Conservation (phyloP, 2,329 filamentous ascomycete species). For the Xylariaceae sp. region DNA sequence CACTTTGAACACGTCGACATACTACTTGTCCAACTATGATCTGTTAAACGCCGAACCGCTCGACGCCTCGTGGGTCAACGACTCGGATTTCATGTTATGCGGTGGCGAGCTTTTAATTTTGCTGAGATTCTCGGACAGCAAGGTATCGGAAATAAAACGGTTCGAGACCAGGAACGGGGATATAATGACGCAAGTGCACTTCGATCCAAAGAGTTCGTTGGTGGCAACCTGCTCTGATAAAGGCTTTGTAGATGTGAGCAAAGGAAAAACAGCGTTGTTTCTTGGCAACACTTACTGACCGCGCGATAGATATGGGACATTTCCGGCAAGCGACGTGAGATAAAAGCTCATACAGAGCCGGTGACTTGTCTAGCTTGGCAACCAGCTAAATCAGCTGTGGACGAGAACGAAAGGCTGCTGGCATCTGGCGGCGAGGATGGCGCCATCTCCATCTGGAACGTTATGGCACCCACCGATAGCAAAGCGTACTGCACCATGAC, state of each 20-base stretch:
- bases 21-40: slow-evolving; percentile 45
- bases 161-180: slow-evolving; percentile 51
- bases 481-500: slow-evolving; percentile 56
- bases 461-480: slow-evolving; percentile 42
- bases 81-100: slow-evolving; percentile 53
- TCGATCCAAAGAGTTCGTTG: slow-evolving; percentile 47
- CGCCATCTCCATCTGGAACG: slow-evolving; percentile 59
- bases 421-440: slow-evolving; percentile 59
- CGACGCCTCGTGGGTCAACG: slow-evolving; percentile 56
- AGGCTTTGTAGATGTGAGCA: slow-evolving; percentile 54
- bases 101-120: slow-evolving; percentile 50
- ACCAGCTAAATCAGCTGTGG: slow-evolving; percentile 38
- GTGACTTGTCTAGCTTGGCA: slow-evolving; percentile 59
- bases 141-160: slow-evolving; percentile 42
- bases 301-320: slow-evolving; percentile 48
- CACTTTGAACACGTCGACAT: slow-evolving; percentile 41
- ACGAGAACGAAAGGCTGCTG: slow-evolving; percentile 50
- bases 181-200: slow-evolving; percentile 50
- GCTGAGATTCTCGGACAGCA: slow-evolving; percentile 42
- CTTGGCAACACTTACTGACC: slow-evolving; percentile 1
- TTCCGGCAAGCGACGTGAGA: slow-evolving; percentile 47
- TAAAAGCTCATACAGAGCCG: slow-evolving; percentile 53
- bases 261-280: not conserved
- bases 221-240: slow-evolving; percentile 56
- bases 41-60: slow-evolving; percentile 46